These are phyloP conservation scores for Discostella pseudostelligera DNA, from an alignment of 108 stramenopile genomes.

Conservation along the genomic window DNA sequence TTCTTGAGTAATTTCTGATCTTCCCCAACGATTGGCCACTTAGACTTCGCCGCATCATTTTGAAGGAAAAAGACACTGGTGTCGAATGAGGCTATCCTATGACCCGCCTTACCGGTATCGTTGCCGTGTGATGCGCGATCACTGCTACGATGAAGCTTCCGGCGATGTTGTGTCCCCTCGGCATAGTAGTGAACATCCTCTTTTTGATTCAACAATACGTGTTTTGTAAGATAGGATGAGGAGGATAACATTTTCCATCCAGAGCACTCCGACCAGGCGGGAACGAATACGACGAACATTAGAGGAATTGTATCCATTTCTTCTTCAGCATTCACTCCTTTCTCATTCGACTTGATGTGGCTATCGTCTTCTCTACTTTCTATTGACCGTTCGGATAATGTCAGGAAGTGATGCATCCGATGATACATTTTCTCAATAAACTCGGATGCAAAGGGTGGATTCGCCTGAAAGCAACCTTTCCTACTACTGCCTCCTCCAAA, in stretches of 20 bases:
- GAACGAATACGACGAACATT: constrained; percentile 88
- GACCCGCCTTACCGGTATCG: constrained; percentile 44
- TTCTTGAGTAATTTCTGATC: constrained; percentile 35
- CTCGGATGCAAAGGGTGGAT: constrained; percentile 86
- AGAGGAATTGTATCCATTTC: constrained; percentile 46
- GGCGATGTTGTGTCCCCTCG: constrained; percentile 80
- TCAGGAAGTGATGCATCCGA: constrained; percentile 54
- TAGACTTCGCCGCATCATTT: constrained; percentile 53
- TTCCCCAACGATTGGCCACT: constrained; percentile 50
- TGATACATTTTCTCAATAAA: constrained; percentile 66
- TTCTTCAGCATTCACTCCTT: neutral
- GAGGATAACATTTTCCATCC: constrained; percentile 68
- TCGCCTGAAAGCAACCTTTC: constrained; percentile 78
- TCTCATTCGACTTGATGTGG: neutral
- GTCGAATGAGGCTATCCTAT: constrained; percentile 80
- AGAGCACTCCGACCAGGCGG: constrained; percentile 80
- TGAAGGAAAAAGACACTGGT: constrained; percentile 83
- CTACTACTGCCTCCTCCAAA: neutral
- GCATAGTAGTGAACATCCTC: constrained; percentile 68
- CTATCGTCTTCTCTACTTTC: no score
- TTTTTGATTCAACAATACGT: constrained; percentile 59
- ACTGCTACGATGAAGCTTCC: neutral
- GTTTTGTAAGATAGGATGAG: constrained; percentile 52
- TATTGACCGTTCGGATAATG: neutral
- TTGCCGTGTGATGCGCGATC: no score